Evolutionary conservation across 129 eudicot species (phyloP), one percentile per base, ranked within the genome.

Genomic region (Solidago caesia): DNA sequence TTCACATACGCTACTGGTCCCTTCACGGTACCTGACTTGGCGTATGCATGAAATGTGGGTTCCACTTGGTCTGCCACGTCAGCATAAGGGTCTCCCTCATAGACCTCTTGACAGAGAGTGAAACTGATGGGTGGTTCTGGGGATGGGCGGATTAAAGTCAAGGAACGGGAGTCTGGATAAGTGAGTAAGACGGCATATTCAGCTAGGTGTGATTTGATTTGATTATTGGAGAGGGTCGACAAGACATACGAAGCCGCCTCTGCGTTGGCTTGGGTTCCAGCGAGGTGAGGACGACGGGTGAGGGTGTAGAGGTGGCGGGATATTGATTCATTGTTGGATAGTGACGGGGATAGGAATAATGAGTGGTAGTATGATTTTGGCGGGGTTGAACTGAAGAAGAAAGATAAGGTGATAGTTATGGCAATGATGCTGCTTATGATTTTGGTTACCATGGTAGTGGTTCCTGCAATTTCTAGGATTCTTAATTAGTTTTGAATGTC

Each of bases 11-110:
- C 96, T 56, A 82, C 89, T 0, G 76, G 87, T 12, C 94, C 96
- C 0, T 45, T 79, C 41, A 74, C 96, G 0, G 68, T 75, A 42
- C 89, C 94, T 5, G 97, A 84, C 71, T 79, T 87, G 13, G 94
- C 90, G 67, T 89, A 92, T 1, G 88, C 97, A 4, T 92, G 96
- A 83, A 92, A 89, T 0, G 96, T 84, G 33, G 91, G 89, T n/a
- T 77, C 75, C 46, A 89, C 91, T 75, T 92, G 82, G 52, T 51
- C 66, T 0, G 88, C 87, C 58, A 89, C 91, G 29, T 80, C 87
- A 2, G 87, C 89, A 29, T 87, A 89, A 16, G 93, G 93, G 51
- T 89, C 96, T 2, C 84, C 88, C 33, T 75, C 56, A 11, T 92
- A 89, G 11, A 72, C 26, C 64, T 85, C 87, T 57, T 92, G 96